A percentile compares a stretch with the other conserved stretches of the same genome.
Evolutionary conservation across 1,284 basidiomycete species (phyloP).

Genomic region (Omphalotus olearius): DNA sequence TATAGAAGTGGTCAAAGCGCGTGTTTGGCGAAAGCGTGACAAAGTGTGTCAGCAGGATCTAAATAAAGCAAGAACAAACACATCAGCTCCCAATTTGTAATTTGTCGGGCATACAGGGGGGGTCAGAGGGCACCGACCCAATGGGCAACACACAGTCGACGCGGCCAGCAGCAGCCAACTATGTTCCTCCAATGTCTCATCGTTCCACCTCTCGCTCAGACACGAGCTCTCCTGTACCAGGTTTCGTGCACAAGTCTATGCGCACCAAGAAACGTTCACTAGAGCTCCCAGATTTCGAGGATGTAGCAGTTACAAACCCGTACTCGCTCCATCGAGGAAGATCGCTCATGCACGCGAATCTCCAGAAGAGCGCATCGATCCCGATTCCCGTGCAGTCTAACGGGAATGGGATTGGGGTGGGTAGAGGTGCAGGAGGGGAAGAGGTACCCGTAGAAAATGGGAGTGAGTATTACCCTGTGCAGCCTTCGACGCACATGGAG

Average conservation of each 20-base stretch:
- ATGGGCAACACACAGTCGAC: too few relatives aligned
- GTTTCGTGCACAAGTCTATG: slow-evolving; percentile 32
- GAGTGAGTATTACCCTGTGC: background rate
- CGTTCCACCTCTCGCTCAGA: too few relatives aligned
- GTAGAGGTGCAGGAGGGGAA: background rate
- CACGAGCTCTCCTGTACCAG: background rate
- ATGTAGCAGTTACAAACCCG: background rate
- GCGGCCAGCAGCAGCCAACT: too few relatives aligned
- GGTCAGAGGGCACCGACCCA: too few relatives aligned
- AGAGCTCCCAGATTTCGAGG: slow-evolving; percentile 8
- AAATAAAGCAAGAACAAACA: too few relatives aligned
- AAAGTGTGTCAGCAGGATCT: too few relatives aligned
- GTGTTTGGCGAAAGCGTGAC: too few relatives aligned
- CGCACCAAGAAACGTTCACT: slow-evolving; percentile 27
- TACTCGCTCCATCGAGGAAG: background rate
- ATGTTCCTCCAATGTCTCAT: too few relatives aligned
- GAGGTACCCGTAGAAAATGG: background rate
- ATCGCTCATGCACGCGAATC: background rate
- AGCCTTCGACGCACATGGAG: background rate
- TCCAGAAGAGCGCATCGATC: background rate
- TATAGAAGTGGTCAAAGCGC: too few relatives aligned
- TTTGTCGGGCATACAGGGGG: too few relatives aligned
- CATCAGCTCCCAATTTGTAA: too few relatives aligned
- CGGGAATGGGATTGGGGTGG: background rate
- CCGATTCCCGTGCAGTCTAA: background rate